These are phyloP conservation scores for Diutina ranongensis DNA, from an alignment of 1,139 yeast species.

Conservation along the genomic window DNA sequence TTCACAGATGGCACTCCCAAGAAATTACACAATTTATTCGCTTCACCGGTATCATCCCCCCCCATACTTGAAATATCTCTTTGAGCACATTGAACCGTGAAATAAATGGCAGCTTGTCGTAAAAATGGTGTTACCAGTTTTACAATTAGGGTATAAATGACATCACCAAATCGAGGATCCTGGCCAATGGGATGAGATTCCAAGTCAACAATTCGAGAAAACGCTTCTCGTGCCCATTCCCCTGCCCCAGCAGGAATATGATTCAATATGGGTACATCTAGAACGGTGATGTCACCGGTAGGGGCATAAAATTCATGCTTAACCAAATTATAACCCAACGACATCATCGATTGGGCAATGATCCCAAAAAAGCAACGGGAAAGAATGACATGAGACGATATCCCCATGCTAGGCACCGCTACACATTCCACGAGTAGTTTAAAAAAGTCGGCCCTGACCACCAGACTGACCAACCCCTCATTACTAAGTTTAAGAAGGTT, in stretches of 20 bases:
- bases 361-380: conserved; percentile 30
- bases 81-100: conserved; percentile 47
- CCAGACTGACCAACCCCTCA: conserved; percentile 15
- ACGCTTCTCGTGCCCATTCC: background rate
- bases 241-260: background rate
- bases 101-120: conserved; percentile 52
- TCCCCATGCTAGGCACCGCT: conserved; percentile 30
- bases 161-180: conserved; percentile 18
- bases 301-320: conserved; percentile 10
- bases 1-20: conserved; percentile 25
- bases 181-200: conserved; percentile 16
- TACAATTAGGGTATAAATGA: conserved; percentile 43
- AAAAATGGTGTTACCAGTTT: conserved; percentile 56
- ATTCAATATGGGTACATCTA: background rate
- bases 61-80: conserved; percentile 26
- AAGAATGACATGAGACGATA: conserved; percentile 29
- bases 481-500: conserved; percentile 22
- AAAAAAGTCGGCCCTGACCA: conserved; percentile 41
- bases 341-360: conserved; percentile 22
- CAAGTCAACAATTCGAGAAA: conserved; percentile 9
- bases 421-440: conserved; percentile 36
- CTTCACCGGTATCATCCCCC: conserved; percentile 27
- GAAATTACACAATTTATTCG: conserved; percentile 43
- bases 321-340: conserved; percentile 16
- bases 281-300: background rate